Conservation (phyloP, 345 rosid genomes). For the Arabidopsis thaliana region DNA sequence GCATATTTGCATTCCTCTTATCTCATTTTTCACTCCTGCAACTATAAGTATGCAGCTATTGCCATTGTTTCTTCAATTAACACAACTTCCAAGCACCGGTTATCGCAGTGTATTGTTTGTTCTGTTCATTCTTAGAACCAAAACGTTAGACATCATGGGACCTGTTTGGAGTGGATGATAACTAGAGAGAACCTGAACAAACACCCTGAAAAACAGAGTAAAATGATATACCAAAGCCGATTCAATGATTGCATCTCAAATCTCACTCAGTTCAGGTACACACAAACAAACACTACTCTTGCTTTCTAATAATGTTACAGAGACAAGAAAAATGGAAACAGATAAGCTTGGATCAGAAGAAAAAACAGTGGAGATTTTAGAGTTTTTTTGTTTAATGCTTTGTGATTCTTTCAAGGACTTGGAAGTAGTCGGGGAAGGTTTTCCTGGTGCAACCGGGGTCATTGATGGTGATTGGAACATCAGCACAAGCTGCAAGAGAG, state of each 20-base stretch:
- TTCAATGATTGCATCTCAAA: constrained; percentile 16
- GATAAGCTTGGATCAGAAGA: constrained; percentile 16
- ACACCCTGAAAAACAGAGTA: constrained; percentile 45
- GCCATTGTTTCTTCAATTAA: too few relatives aligned
- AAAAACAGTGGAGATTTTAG: neutral
- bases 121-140: neutral
- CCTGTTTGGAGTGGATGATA: neutral
- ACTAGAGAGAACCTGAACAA: constrained; percentile 76
- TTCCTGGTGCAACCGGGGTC: constrained; percentile 93
- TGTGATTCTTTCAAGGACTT: constrained; percentile 75
- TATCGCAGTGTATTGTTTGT: too few relatives aligned
- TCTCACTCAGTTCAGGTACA: constrained; percentile 24
- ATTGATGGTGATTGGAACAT: constrained; percentile 87
- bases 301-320: constrained; percentile 22
- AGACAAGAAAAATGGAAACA: constrained; percentile 6
- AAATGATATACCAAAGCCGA: constrained; percentile 2
- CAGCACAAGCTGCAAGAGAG: constrained; percentile 93
- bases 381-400: constrained; percentile 45
- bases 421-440: constrained; percentile 94
- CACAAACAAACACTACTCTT: constrained; percentile 6
- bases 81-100: neutral
- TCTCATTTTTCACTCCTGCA: too few relatives aligned
- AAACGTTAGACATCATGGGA: constrained; percentile 22
- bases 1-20: too few relatives aligned
- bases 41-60: too few relatives aligned